A percentile compares a stretch with the other conserved stretches of the same genome.
Evolutionary conservation across 139 green algal genomes (phyloP).

Genomic region (Picochlorum sp.): DNA sequence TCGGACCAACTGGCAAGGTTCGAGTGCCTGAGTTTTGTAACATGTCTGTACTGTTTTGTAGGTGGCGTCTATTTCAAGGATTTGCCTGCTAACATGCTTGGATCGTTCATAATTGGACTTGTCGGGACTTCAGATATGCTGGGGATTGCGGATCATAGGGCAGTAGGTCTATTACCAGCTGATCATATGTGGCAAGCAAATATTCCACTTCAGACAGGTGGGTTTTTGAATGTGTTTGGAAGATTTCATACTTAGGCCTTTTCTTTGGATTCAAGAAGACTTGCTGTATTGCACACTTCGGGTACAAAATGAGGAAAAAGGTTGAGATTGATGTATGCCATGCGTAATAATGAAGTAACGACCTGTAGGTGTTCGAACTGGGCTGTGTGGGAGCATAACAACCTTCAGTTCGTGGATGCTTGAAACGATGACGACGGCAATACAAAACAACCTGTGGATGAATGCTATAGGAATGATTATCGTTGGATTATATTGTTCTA

Average conservation of each 20-base stretch:
- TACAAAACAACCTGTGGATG: slow-evolving; percentile 34
- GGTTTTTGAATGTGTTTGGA: too few species aligned
- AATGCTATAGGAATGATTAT: slow-evolving; percentile 16
- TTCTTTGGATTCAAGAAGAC: too few species aligned
- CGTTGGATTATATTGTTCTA: slow-evolving; percentile 30
- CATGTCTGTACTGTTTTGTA: background rate
- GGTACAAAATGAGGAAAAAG: background rate
- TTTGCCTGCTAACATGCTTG: slow-evolving; percentile 62
- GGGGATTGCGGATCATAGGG: slow-evolving; percentile 16
- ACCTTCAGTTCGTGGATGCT: slow-evolving; percentile 73
- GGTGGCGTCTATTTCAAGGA: slow-evolving; percentile 54
- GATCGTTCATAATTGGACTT: slow-evolving; percentile 62
- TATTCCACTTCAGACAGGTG: slow-evolving; percentile 44
- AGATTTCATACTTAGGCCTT: background rate
- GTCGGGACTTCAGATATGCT: slow-evolving; percentile 23
- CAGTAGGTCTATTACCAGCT: slow-evolving; percentile 33
- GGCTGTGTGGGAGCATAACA: slow-evolving; percentile 73
- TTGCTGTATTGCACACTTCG: background rate
- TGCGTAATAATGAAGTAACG: too few species aligned
- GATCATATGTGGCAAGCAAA: slow-evolving; percentile 34
- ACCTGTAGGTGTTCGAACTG: slow-evolving; percentile 69
- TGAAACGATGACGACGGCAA: slow-evolving; percentile 36
- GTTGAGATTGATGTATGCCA: background rate
- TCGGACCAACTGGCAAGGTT: background rate
- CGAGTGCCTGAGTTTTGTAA: background rate